Evolutionary conservation across 1,139 yeast species (phyloP).

Genomic region (Taiozyma onychis): DNA sequence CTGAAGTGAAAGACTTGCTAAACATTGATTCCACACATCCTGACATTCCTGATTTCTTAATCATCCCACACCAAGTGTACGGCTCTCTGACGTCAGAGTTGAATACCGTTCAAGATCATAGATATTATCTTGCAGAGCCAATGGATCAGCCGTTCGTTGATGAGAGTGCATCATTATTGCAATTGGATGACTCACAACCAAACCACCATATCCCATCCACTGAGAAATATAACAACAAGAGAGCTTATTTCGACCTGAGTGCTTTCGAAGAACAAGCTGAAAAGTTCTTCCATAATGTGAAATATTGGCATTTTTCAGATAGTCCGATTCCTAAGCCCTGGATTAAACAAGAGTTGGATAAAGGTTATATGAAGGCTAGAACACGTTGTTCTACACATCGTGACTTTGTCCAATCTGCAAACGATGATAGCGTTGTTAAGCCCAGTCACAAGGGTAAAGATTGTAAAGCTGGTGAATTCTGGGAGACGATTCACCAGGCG

Average conservation of each 20-base stretch:
- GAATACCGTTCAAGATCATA: constrained; percentile 28
- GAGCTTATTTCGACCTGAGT: constrained; percentile 6
- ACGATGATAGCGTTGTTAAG: neutral
- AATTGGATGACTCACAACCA: neutral
- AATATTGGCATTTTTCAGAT: constrained; percentile 37
- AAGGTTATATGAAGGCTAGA: constrained; percentile 3
- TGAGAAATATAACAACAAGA: constrained; percentile 1
- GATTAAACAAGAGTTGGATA: constrained; percentile 14
- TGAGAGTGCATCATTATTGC: neutral
- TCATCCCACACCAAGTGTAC: constrained; percentile 35
- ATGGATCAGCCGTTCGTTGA: constrained; percentile 8
- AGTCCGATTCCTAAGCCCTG: constrained; percentile 42
- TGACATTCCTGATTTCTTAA: constrained; percentile 12
- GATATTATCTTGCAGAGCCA: constrained; percentile 8
- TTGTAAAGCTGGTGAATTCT: constrained; percentile 8
- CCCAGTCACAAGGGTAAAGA: constrained; percentile 4
- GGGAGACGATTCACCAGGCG: constrained; percentile 5
- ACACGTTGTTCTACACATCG: constrained; percentile 5
- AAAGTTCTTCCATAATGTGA: constrained; percentile 14
- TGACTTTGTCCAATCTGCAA: neutral
- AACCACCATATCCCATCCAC: neutral
- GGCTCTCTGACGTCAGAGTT: constrained; percentile 40
- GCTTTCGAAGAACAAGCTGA: neutral
- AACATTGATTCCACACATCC: neutral
- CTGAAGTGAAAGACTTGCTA: neutral